Evolutionary conservation across 2,329 filamentous ascomycete species (phyloP), one percentile per base, ranked within the genome.

Genomic region (Annulohypoxylon truncatum): DNA sequence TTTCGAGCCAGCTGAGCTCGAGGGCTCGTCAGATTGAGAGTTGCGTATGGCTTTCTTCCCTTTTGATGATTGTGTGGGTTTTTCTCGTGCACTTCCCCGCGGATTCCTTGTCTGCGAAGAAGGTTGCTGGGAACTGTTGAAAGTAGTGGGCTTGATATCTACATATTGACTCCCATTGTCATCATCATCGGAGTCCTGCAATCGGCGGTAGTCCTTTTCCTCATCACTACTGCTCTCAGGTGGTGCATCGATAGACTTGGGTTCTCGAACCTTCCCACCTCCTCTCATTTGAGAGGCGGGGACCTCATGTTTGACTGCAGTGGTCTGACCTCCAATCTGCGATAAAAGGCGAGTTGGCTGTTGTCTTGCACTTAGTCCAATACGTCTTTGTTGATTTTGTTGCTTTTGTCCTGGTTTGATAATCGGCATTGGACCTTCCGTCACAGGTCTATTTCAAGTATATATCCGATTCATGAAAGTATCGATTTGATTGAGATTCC

Each of bases 131-230:
- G 35, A 15, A 56, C 40, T 53, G 28, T 53, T 56, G 53, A 82
- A 83, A 10, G 29, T 61, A n/a, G 78, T 80, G 7, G 66, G 68
- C 35, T 68, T 74, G 24, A 83, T 82, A 54, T 75, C 66, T 13
- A 71, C 77, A 3, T 70, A 67, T n/a, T 63, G 61, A 29, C 60
- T 67, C 24, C 59, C 60, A 20, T 77, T 72, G n/a, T 77, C 72
- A n/a, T 71, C 64, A 29, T 77, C 72, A 46, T 73, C 69, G 20
- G 69, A 71, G 57, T 71, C 66, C 24, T 66, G 38, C 51, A 20
- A 24, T 50, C 68, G 13, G 6, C 3, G 24, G 13, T 65, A 67
- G 20, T 70, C 70, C 20, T 58, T 72, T n/a, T 73, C 73, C 12
- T 72, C 63, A 48, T 72, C 72, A 53, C 70, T 75, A 55, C 70